Base-by-base conservation (phyloP, 2,329 filamentous ascomycete genomes). In the Cladosporium sp. region DNA sequence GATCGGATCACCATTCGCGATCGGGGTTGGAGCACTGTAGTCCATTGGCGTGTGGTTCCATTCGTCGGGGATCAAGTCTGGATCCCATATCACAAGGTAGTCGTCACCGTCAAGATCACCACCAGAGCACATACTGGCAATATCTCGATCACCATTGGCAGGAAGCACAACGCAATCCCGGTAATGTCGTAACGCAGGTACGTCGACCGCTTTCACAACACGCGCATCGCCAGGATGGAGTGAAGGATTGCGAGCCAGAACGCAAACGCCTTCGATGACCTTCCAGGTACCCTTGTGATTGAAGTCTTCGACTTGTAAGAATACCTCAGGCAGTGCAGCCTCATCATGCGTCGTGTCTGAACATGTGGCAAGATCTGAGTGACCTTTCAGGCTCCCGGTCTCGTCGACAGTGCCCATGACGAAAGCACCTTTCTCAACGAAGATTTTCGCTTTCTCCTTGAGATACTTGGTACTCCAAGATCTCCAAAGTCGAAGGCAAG, bases 91-190 rank as follows among this genome's bases (percentile, higher is more conserved):
- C 5, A 97, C 86, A 58, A 97, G 87, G 70, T 92, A 99, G 70
- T 99, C 94, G 67, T 99, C 94, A 0, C 94, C 94, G 69, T 99
- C 94, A 0, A 99, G 81, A 69, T 99, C 94, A 0, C 94, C 94
- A 1, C 94, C 94, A 3, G 94, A 96, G 63, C 94, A 92, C 93
- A 97, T 97, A 67, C 89, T 92, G 0, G 92, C 86, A 20, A 99
- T 76, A 63, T 96, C 91, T 15, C 88, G 82, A 68, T 97, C 91
- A 0, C 93, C 93, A 0, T 79, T 87, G 37, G 89, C 85, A 0
- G 94, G 90, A 51, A 99, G 88, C 0, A 97, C 92, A 1, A 97
- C 87, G 0, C 95, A 89, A 69, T 97, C 87, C 59, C 84, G 87
- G 3, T 97, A 79, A 67, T 97, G 90, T 47, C 80, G 83, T 3